phyloP scores from a whole-genome alignment of 768 basidiomycete genomes.

The Boletus bicolor region DNA sequence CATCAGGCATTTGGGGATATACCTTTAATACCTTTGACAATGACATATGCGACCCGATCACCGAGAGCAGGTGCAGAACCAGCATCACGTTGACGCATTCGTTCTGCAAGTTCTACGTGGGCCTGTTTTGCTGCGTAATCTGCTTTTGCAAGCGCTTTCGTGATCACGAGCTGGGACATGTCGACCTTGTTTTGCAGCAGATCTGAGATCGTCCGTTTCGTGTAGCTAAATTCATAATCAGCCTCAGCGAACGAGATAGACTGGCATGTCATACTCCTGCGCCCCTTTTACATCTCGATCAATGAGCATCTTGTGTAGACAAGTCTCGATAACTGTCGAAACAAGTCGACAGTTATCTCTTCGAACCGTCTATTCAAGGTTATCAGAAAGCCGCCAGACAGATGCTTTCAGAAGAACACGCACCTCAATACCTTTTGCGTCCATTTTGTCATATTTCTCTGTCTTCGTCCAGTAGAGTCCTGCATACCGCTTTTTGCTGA shows the following conservation, averaged over 20 bases:
- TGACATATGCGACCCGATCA: conserved; percentile 98
- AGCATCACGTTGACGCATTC: conserved; percentile 96
- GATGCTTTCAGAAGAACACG: conserved; percentile 15
- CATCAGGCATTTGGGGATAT: neutral
- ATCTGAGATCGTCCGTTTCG: conserved; percentile 90
- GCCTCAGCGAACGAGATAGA: conserved; percentile 6
- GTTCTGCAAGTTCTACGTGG: conserved; percentile 90
- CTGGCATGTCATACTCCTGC: conserved; percentile 61
- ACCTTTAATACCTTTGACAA: conserved; percentile 96
- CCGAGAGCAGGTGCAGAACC: conserved; percentile 97
- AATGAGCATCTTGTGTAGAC: conserved; percentile 96
- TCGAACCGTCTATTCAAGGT: conserved; percentile 75
- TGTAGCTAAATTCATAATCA: conserved; percentile 58
- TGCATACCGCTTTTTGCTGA: conserved; percentile 98
- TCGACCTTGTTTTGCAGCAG: conserved; percentile 95
- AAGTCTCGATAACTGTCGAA: conserved; percentile 96
- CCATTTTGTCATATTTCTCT: conserved; percentile 99
- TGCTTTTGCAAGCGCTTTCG: conserved; percentile 90
- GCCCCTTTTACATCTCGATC: conserved; percentile 92
- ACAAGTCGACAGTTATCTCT: conserved; percentile 99
- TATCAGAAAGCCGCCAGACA: neutral
- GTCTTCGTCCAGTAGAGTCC: conserved; percentile 96
- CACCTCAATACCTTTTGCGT: conserved; percentile 98
- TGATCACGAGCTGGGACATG: conserved; percentile 99
- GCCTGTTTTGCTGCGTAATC: conserved; percentile 96